Base-by-base conservation (phyloP, 106 monocot genomes). In the Cymbidium sinense region DNA sequence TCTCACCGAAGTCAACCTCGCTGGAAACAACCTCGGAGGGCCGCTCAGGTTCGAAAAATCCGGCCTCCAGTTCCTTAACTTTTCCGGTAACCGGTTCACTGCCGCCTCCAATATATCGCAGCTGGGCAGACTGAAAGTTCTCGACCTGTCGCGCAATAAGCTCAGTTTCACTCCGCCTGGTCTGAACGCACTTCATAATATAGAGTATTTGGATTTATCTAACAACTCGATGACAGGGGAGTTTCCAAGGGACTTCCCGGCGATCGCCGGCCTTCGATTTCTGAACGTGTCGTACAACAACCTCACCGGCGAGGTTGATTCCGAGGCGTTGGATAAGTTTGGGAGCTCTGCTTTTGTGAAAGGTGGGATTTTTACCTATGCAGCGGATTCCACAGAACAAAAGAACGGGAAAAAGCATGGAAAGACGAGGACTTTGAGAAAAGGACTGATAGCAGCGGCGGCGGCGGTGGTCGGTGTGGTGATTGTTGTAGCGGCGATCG, bases 211-310 rank as follows among this genome's bases (percentile, higher is more conserved):
- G 33, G 92, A 92, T 43, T 11, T 90, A 6, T 96, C 96, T 1
- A 9, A 34, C 12, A 98, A 98, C 76, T 78, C 78, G n/a, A 85
- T 98, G 81, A 65, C 15, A 1, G 96, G 94, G 18, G 70, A 18
- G 62, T 83, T 94, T 25, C 88, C 90, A 4, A 7, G 2, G 12
- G 91, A 89, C 25, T 86, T 96, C 21, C 89, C 93, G 7, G 52
- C 82, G 35, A 70, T 82, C 21, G 47, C 47, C 2, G 31, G 30
- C 1, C 81, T 96, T 21, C n/a, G 12, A 18, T 82, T 77, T 76
- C 73, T 98, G 50, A 92, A 98, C 86, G 72, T 98, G 43, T 94
- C 96, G 33, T 86, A 70, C 70, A 98, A 98, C 55, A 91, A 92
- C 43, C 84, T 98, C 82, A 80, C 94, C 9, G 96, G 96, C 2